phyloP scores from a whole-genome alignment of 2,329 filamentous ascomycete genomes.

The Aspergillus eucalypticola region DNA sequence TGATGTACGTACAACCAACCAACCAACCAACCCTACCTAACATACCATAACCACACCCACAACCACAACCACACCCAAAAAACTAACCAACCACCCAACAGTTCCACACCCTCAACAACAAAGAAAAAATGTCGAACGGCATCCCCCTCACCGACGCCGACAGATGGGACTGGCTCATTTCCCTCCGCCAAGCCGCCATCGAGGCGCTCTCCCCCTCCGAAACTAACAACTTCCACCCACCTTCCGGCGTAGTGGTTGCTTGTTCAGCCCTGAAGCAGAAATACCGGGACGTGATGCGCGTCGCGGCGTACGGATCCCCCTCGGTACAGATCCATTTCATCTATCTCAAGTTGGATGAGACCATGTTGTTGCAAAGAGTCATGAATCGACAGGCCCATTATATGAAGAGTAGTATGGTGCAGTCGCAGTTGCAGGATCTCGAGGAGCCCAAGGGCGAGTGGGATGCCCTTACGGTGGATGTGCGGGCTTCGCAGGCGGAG shows the following conservation, averaged over 20 bases:
- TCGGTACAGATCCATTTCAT: slow-evolving; percentile 85
- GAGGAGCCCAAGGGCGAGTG: slow-evolving; percentile 76
- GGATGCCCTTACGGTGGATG: slow-evolving; percentile 72
- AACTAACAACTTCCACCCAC: slow-evolving; percentile 49
- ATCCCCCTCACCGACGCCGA: slow-evolving; percentile 87
- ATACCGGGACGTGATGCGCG: slow-evolving; percentile 88
- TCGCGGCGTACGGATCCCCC: slow-evolving; percentile 73
- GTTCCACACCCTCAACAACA: slow-evolving; percentile 64
- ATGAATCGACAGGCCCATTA: slow-evolving; percentile 77
- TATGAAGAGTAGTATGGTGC: slow-evolving; percentile 95
- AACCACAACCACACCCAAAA: not conserved
- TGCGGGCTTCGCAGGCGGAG: slow-evolving; percentile 52
- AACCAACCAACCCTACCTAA: not conserved
- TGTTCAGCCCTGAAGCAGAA: slow-evolving; percentile 96
- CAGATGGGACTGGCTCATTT: slow-evolving; percentile 95
- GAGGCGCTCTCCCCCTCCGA: slow-evolving; percentile 50
- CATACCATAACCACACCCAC: not conserved
- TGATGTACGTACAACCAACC: slow-evolving; percentile 57
- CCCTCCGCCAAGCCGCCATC: slow-evolving; percentile 65
- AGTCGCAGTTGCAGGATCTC: slow-evolving; percentile 85
- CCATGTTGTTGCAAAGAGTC: slow-evolving; percentile 74
- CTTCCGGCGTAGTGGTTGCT: slow-evolving; percentile 82
- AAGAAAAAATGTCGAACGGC: slow-evolving; percentile 86
- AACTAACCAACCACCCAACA: slow-evolving; percentile 24
- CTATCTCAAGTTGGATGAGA: slow-evolving; percentile 78